Conservation (phyloP, 2,329 filamentous ascomycete species). For the Cercospora berteroae region DNA sequence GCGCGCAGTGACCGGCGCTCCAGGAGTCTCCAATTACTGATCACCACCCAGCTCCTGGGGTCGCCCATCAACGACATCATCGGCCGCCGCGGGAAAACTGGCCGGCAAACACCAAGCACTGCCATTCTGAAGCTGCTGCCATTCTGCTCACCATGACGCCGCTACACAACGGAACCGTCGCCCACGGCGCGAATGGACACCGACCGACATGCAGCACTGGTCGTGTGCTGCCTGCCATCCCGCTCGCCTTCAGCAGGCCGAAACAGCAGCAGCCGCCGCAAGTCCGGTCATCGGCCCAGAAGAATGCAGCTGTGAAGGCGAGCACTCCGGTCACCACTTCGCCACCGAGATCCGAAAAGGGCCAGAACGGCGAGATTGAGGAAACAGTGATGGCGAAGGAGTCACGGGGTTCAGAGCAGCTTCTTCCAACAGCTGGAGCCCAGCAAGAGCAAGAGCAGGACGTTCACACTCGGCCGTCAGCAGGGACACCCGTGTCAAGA, state of each 20-base stretch:
- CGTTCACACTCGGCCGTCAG: constrained; percentile 2
- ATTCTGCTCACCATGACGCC: constrained; percentile 24
- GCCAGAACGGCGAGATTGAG: not conserved
- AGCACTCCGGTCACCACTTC: constrained; percentile 6
- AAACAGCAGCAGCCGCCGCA: constrained; percentile 10
- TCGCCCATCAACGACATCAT: constrained; percentile 3
- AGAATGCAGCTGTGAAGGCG: constrained; percentile 4
- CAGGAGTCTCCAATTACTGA: constrained; percentile 25
- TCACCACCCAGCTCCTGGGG: constrained; percentile 13
- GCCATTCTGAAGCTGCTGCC: not conserved
- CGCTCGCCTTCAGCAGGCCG: constrained; percentile 32
- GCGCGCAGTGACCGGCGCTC: constrained; percentile 22
- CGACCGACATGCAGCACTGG: constrained; percentile 22
- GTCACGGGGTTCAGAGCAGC: not conserved
- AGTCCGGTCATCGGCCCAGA: constrained; percentile 20
- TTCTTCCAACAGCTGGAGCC: not conserved
- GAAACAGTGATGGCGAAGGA: not conserved
- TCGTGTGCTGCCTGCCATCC: constrained; percentile 36
- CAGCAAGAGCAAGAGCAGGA: not conserved
- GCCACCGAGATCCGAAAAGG: constrained; percentile 11
- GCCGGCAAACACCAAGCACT: not conserved
- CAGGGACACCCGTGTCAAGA: constrained; percentile 21
- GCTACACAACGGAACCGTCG: constrained; percentile 16
- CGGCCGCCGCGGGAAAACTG: not conserved
- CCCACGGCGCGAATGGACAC: constrained; percentile 17